Base-by-base conservation (phyloP, 2,329 filamentous ascomycete species). In the Aspergillus pseudoviridinutans region DNA sequence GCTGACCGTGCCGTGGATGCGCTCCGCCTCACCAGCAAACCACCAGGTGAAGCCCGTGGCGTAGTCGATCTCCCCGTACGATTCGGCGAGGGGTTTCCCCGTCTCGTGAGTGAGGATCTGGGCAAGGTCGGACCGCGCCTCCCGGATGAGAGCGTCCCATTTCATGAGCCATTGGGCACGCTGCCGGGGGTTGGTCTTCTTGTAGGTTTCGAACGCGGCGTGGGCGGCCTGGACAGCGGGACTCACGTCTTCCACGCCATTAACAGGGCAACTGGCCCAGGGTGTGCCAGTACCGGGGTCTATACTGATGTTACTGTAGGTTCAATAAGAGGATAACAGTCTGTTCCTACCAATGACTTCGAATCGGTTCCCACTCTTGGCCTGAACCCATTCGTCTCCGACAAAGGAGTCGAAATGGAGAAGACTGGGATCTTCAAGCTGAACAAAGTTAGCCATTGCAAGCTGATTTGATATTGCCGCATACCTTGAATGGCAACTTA, bases 141-240 rank as follows among this genome's bases (percentile, higher is more conserved):
- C 83, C 7, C 82, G 79, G 62, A 88, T 87, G 55, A 89, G 76
- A 3, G 79, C 71, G 70, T 89, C 83, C 85, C 86, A 89, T 70
- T 84, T 84, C 55, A 86, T 71, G 9, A 90, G 75, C 71, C 83
- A 81, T 64, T 87, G 81, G 1, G 86, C 86, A 54, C 86, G 80
- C 53, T 79, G 78, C 17, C 84, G 79, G 0, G 87, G 86, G 61
- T 82, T 87, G 55, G 81, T 72, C 60, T 84, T 86, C 57, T 78
- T 79, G 73, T 83, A 90, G 22, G 73, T 73, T 60, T 84, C 74
- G 64, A 89, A 89, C 3, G 84, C 84, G n/a, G 74, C 73, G 58
- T 87, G 78, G 0, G 87, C 82, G 46, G 81, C 79, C 64, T 84
- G 74, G 6, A 88, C 84, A 1, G 86, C 82, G 4, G 70, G 71